phyloP scores from a whole-genome alignment of 2,329 filamentous ascomycete genomes.

The Epichloe gansuensis region DNA sequence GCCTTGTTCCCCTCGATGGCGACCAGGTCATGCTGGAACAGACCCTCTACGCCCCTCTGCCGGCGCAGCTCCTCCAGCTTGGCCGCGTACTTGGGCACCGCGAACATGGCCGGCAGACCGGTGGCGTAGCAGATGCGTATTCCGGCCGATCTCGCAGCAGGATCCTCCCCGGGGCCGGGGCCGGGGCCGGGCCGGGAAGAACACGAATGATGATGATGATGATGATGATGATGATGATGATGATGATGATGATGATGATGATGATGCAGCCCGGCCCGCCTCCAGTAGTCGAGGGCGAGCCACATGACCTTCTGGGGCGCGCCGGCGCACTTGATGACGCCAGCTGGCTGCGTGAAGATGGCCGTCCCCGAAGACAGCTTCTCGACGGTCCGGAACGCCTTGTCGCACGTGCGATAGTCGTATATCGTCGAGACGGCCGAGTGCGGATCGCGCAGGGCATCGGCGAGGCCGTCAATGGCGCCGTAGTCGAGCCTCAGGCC shows the following conservation, averaged over 20 bases:
- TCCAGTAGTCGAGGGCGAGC: constrained; percentile 49
- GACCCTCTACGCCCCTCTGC: constrained; percentile 42
- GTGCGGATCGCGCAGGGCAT: constrained; percentile 37
- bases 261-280: constrained; percentile 32
- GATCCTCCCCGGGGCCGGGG: constrained; percentile 8
- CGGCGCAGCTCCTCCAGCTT: constrained; percentile 39
- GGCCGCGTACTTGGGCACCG: constrained; percentile 46
- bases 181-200: no score
- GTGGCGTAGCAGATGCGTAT: constrained; percentile 39
- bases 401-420: constrained; percentile 42
- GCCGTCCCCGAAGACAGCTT: constrained; percentile 36
- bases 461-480: constrained; percentile 42
- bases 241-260: no score
- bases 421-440: constrained; percentile 45
- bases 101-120: constrained; percentile 44
- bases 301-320: constrained; percentile 52
- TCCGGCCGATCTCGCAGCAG: constrained; percentile 29
- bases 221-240: constrained; percentile 12
- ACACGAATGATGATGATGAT: no score
- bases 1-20: constrained; percentile 41
- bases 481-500: constrained; percentile 40
- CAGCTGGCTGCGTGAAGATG: constrained; percentile 48
- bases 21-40: constrained; percentile 46
- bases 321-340: constrained; percentile 48
- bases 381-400: constrained; percentile 36